Evolutionary conservation across 352 stramenopile species (phyloP), one percentile per base, ranked within the genome.

Genomic region (Pythium coloratum): DNA sequence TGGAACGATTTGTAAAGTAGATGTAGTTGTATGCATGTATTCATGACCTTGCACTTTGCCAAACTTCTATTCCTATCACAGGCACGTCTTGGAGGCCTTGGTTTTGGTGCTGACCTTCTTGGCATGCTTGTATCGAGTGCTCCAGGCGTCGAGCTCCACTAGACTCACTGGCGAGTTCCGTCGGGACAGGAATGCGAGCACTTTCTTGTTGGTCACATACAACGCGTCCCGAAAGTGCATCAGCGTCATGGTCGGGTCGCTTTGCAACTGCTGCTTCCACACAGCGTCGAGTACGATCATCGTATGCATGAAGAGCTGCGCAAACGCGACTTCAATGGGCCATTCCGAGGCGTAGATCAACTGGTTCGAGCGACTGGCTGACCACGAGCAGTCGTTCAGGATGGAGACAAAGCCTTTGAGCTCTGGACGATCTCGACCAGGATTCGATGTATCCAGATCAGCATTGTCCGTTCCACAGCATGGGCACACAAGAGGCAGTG

Each of bases 401-500:
- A 89, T 58, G 12, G 69, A 66, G 32, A 74, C 57, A 54, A 90
- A 90, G n/a, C 79, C 81, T 26, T 71, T 61, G 36, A 91, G 69
- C 64, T 91, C 83, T 10, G 79, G 76, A 24, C 82, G 79, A 26
- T 75, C 61, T 4, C 81, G 81, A 69, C 76, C 82, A 5, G 77
- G 76, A 30, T 81, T 73, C 5, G 76, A 83, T 2, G 76, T 84
- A 58, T 89, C 79, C 28, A 84, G 71, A 59, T 90, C 82, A 0
- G 77, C 75, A 46, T 88, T 86, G 38, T 87, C 75, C n/a, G 82
- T 91, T 51, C 81, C 81, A 47, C 82, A 89, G 62, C 82, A 91
- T 3, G 81, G 82, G 69, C 82, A 91, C 44, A 89, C 73, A 13
- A 89, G 67, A 16, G 82, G 76, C 12, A 82, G 69, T 28, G 81